Percentiles rank a stretch among this genome's conserved stretches.
Evolutionary conservation across 768 basidiomycete species (phyloP).

Genomic region (Astraeus odoratus): DNA sequence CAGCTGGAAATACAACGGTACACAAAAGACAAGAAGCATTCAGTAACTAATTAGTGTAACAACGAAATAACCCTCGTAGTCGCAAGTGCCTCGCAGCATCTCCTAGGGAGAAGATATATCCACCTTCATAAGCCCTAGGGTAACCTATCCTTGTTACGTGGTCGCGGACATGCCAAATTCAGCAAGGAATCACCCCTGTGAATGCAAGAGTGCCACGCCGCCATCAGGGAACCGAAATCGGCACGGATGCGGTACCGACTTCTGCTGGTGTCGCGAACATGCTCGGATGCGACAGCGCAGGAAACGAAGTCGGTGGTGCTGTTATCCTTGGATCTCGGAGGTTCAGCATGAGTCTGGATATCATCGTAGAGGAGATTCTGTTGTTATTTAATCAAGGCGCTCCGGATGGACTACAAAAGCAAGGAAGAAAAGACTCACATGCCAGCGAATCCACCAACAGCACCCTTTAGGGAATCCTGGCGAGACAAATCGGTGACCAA

Average conservation of each 20-base stretch:
- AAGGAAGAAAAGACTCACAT: neutral
- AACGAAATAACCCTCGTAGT: too few relatives aligned
- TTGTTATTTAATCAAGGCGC: neutral
- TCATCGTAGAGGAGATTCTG: constrained; percentile 2
- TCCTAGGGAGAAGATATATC: too few relatives aligned
- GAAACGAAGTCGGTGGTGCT: neutral
- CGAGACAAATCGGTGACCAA: neutral
- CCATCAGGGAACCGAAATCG: neutral
- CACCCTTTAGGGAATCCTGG: neutral
- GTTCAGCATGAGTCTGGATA: constrained; percentile 2
- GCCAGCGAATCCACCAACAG: neutral
- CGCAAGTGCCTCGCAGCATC: too few relatives aligned
- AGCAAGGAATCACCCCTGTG: too few relatives aligned
- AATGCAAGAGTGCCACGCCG: neutral
- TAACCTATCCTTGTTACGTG: too few relatives aligned
- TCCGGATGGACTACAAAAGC: neutral
- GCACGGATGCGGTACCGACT: neutral
- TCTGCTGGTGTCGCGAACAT: neutral
- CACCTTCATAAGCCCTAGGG: too few relatives aligned
- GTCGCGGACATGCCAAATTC: too few relatives aligned
- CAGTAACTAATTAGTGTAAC: too few relatives aligned
- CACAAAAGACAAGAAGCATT: too few relatives aligned
- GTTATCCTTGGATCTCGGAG: constrained; percentile 4
- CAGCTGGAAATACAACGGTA: too few relatives aligned
- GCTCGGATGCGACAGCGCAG: neutral